Percentiles rank a stretch among this genome's conserved stretches.
phyloP scores from a whole-genome alignment of 441 rosid genomes.

The Gossypium davidsonii region DNA sequence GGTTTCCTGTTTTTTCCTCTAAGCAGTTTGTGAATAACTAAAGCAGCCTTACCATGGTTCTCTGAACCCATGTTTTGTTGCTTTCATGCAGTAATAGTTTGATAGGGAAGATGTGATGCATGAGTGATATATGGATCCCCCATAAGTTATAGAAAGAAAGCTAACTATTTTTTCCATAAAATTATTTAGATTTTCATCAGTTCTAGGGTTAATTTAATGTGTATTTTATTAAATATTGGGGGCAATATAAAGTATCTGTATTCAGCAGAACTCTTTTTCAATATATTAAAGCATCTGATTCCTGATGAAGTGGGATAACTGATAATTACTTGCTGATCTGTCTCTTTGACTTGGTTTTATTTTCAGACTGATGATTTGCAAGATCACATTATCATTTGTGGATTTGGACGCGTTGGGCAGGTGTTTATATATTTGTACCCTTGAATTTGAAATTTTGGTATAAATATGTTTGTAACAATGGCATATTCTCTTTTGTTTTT shows the following conservation, averaged over 20 bases:
- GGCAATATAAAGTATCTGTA: background rate
- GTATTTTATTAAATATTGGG: background rate
- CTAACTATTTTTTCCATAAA: background rate
- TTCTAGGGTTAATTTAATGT: background rate
- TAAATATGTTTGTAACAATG: conserved; percentile 3
- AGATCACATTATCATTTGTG: conserved; percentile 88
- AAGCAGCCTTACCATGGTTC: conserved; percentile 12
- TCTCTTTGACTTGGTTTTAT: conserved; percentile 22
- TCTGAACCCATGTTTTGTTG: conserved; percentile 15
- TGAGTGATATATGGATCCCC: conserved; percentile 3
- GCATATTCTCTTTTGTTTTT: conserved; percentile 5
- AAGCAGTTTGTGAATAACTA: background rate
- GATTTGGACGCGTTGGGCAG: conserved; percentile 99
- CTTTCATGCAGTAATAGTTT: background rate
- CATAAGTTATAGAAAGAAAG: conserved; percentile 2
- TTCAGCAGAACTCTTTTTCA: background rate
- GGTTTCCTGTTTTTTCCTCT: background rate
- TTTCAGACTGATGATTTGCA: conserved; percentile 95
- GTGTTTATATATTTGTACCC: conserved; percentile 28
- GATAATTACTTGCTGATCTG: conserved; percentile 3
- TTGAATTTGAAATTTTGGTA: background rate
- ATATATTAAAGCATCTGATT: background rate
- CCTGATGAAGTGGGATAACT: background rate
- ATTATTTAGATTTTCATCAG: background rate
- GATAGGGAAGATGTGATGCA: background rate